Conservation (phyloP, 2,329 filamentous ascomycete species). For the Aspergillus cejpii region DNA sequence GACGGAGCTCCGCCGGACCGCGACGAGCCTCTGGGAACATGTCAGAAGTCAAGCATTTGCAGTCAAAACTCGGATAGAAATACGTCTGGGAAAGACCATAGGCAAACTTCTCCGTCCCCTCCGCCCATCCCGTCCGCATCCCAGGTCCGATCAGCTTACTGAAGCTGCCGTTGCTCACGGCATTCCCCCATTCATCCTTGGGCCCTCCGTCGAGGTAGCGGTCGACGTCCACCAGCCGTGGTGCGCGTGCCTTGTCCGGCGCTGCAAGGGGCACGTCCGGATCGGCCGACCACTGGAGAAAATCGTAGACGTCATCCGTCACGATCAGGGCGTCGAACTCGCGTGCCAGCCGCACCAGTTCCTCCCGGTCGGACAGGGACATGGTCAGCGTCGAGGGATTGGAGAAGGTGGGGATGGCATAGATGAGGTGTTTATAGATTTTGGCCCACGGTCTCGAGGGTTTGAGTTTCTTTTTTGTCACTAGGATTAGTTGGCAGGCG, state of each 20-base stretch:
- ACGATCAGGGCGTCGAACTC: constrained; percentile 75
- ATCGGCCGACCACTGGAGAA: constrained; percentile 66
- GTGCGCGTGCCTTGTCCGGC: constrained; percentile 47
- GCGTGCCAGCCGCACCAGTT: constrained; percentile 69
- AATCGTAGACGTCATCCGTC: constrained; percentile 90
- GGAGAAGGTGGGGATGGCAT: constrained; percentile 78
- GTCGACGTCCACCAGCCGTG: constrained; percentile 74
- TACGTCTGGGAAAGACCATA: constrained; percentile 55
- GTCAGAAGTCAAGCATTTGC: not conserved
- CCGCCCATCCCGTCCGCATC: constrained; percentile 78
- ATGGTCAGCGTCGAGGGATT: constrained; percentile 85
- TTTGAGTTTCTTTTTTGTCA: constrained; percentile 47
- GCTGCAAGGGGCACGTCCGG: constrained; percentile 7
- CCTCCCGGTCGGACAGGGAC: constrained; percentile 59
- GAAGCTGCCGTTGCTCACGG: constrained; percentile 81
- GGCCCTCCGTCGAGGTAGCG: constrained; percentile 56
- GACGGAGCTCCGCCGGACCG: constrained; percentile 55
- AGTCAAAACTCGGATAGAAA: constrained; percentile 24
- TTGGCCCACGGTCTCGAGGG: constrained; percentile 57
- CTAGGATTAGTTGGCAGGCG: constrained; percentile 1
- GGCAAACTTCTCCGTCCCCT: constrained; percentile 59
- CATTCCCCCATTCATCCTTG: constrained; percentile 65
- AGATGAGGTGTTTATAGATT: constrained; percentile 80
- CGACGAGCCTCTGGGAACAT: constrained; percentile 46
- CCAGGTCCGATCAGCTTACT: constrained; percentile 82